Evolutionary conservation across 768 basidiomycete genomes (phyloP).

Genomic region (Candolleomyces aberdarensis): DNA sequence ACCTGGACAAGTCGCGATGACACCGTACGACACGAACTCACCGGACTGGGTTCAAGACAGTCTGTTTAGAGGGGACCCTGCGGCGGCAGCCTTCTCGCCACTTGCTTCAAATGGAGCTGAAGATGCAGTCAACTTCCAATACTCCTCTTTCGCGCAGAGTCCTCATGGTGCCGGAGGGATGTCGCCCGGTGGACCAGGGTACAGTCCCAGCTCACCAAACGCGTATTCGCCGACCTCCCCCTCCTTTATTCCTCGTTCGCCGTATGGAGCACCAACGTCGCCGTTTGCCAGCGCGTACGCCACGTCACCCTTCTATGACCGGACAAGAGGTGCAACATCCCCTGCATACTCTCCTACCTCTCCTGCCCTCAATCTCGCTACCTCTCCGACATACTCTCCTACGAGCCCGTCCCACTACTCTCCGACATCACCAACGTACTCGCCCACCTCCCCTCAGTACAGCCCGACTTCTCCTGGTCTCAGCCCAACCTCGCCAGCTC

Average conservation of each 20-base stretch:
- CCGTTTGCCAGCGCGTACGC: conserved; percentile 81
- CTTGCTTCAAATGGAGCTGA: conserved; percentile 85
- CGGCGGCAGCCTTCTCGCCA: conserved; percentile 92
- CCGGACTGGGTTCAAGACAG: conserved; percentile 73
- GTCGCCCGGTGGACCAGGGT: conserved; percentile 86
- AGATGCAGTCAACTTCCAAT: conserved; percentile 71
- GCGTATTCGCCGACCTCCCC: conserved; percentile 89
- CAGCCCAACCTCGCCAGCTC: conserved; percentile 36
- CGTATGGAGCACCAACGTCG: conserved; percentile 79
- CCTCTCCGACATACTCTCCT: conserved; percentile 82
- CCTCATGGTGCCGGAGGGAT: conserved; percentile 80
- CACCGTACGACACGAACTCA: conserved; percentile 92
- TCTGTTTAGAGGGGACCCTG: conserved; percentile 77
- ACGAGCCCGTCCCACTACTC: conserved; percentile 80
- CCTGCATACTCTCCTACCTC: conserved; percentile 90
- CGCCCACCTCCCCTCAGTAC: conserved; percentile 80
- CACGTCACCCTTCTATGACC: conserved; percentile 81
- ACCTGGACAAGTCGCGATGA: conserved; percentile 90
- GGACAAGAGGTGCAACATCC: conserved; percentile 59
- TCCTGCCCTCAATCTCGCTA: conserved; percentile 67
- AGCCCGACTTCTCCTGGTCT: conserved; percentile 27
- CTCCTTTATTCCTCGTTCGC: conserved; percentile 77
- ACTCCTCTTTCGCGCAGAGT: conserved; percentile 79
- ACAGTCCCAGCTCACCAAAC: conserved; percentile 90
- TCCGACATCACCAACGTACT: conserved; percentile 81